phyloP scores from a whole-genome alignment of 495 filamentous ascomycete species.

The Trichocladium antarcticum region DNA sequence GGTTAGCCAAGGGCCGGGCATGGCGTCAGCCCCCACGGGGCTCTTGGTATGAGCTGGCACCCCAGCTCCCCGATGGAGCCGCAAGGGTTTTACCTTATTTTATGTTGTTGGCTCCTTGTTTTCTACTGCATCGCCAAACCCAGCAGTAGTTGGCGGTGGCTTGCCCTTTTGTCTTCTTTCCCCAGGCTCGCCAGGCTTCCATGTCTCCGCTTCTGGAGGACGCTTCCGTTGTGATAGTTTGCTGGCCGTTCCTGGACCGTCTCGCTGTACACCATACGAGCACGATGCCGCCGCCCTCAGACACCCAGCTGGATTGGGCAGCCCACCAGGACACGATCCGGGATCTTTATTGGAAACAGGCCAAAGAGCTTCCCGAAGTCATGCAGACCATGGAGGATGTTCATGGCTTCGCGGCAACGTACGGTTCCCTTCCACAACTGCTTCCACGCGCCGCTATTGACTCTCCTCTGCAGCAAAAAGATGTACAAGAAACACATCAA shows the following conservation, averaged over 20 bases:
- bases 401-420: slow-evolving; percentile 19
- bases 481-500: slow-evolving; percentile 24
- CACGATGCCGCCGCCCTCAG: slow-evolving; percentile 1
- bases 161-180: not conserved
- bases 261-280: too few species aligned
- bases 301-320: slow-evolving; percentile 9
- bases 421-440: not conserved
- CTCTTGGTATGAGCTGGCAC: not conserved
- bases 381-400: slow-evolving; percentile 14
- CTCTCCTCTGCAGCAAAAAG: slow-evolving; percentile 7
- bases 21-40: not conserved
- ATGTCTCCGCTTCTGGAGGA: not conserved
- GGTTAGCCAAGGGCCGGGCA: not conserved
- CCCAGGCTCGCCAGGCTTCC: not conserved
- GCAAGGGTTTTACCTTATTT: too few species aligned
- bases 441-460: not conserved
- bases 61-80: not conserved
- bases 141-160: not conserved
- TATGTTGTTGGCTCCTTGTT: too few species aligned
- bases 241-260: too few species aligned
- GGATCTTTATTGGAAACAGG: slow-evolving; percentile 17
- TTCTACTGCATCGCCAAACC: not conserved
- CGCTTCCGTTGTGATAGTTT: not conserved
- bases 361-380: slow-evolving; percentile 14
- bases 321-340: slow-evolving; percentile 12